These are phyloP conservation scores for Epichloe amarillans DNA, from an alignment of 2,329 filamentous ascomycete species.

Conservation along the genomic window DNA sequence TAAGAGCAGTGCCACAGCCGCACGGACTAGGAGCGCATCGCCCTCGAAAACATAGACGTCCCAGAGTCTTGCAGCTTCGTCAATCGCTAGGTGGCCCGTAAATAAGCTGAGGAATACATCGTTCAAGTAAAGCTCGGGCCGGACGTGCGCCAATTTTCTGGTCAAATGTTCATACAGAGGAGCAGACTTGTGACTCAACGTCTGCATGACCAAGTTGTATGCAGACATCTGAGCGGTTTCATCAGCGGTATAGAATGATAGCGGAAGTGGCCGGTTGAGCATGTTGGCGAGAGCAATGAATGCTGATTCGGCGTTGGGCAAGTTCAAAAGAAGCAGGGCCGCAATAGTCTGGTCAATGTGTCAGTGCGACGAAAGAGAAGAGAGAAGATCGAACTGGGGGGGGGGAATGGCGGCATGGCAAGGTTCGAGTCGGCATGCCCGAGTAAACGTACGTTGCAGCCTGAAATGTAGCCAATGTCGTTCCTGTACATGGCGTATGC, in stretches of 20 bases:
- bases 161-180: conserved; percentile 52
- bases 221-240: conserved; percentile 53
- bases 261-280: conserved; percentile 59
- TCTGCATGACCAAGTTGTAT: conserved; percentile 56
- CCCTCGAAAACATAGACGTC: conserved; percentile 77
- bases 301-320: conserved; percentile 46
- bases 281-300: conserved; percentile 66
- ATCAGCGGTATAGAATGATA: conserved; percentile 64
- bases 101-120: conserved; percentile 53
- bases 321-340: conserved; percentile 58
- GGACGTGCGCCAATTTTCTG: conserved; percentile 29
- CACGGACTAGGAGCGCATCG: conserved; percentile 56
- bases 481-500: conserved; percentile 74
- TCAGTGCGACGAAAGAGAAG: conserved; percentile 1
- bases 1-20: conserved; percentile 54
- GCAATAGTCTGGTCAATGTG: conserved; percentile 46
- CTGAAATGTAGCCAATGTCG: conserved; percentile 65
- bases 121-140: conserved; percentile 41
- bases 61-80: conserved; percentile 62
- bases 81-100: conserved; percentile 48
- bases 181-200: conserved; percentile 49
- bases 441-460: conserved; percentile 53
- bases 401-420: no score
- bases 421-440: neutral
- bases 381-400: no score